These are phyloP conservation scores for Coriolopsis trogii DNA, from an alignment of 1,284 basidiomycete genomes.

Conservation along the genomic window DNA sequence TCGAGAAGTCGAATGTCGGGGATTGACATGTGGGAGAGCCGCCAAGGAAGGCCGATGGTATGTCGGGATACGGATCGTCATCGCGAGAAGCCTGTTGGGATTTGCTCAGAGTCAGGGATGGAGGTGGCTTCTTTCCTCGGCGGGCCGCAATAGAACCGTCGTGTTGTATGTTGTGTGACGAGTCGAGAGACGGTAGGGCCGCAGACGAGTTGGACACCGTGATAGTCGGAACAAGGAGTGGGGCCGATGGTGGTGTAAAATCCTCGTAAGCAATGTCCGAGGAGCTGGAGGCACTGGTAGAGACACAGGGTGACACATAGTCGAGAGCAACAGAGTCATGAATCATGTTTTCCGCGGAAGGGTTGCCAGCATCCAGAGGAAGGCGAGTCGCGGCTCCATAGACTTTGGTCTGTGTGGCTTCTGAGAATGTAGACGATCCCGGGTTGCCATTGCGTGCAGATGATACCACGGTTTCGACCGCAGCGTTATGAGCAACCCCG, in stretches of 20 bases:
- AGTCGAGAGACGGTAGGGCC: slow-evolving; percentile 46
- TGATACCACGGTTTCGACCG: too few relatives aligned
- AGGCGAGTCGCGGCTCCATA: too few relatives aligned
- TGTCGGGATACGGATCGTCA: slow-evolving; percentile 51
- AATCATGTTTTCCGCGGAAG: neutral
- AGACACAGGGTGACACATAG: neutral
- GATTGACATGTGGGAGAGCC: slow-evolving; percentile 51
- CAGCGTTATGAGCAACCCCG: neutral
- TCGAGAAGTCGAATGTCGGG: slow-evolving; percentile 42
- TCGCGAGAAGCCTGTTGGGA: slow-evolving; percentile 11
- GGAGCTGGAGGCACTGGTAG: neutral
- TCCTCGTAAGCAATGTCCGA: neutral
- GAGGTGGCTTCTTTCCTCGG: slow-evolving; percentile 50
- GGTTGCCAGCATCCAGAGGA: too few relatives aligned
- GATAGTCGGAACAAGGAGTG: slow-evolving; percentile 44
- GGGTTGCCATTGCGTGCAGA: too few relatives aligned
- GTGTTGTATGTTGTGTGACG: slow-evolving; percentile 32
- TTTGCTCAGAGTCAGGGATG: slow-evolving; percentile 41
- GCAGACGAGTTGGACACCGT: slow-evolving; percentile 55
- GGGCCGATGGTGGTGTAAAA: neutral
- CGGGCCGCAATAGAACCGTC: slow-evolving; percentile 49
- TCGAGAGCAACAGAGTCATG: slow-evolving; percentile 3
- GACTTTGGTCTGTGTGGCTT: too few relatives aligned
- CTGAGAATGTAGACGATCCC: too few relatives aligned
- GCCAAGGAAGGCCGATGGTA: slow-evolving; percentile 65